Evolutionary conservation across 768 basidiomycete genomes (phyloP), one percentile per base, ranked within the genome.

Genomic region (Kwoniella bestiolae): DNA sequence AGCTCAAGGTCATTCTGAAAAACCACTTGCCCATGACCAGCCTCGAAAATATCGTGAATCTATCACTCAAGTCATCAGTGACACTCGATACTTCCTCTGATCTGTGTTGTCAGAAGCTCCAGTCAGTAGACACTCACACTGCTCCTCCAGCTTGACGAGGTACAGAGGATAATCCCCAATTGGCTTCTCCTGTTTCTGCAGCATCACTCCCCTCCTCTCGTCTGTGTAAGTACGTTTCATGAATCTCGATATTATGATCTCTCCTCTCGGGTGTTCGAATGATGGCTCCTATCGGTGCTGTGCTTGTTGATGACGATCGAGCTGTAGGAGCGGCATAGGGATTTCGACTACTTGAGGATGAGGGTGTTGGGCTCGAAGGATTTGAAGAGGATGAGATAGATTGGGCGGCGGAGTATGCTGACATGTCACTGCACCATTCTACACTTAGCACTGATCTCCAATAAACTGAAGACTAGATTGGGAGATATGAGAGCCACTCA

Each of bases 11-110:
- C 52, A 25, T 23, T 1, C 26, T 47, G 49, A 38, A n/a, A 21
- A 41, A 38, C n/a, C 2, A 61, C 70, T 28, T 52, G 72, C 75
- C 70, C 9, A 72, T 70, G 16, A 70, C 32, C 38, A 76, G 47
- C 21, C 74, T n/a, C 23, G 69, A 68, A 1, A 72, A 18, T 2
- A 70, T 50, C 4, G 53, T 58, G 45, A 70, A 72, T 16, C 74
- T 71, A 4, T n/a, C n/a, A n/a, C n/a, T n/a, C n/a, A n/a, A n/a
- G n/a, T n/a, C n/a, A n/a, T n/a, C n/a, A n/a, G n/a, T n/a, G n/a
- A n/a, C n/a, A n/a, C n/a, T n/a, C n/a, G n/a, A n/a, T n/a, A n/a
- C n/a, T n/a, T n/a, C n/a, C n/a, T n/a, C n/a, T n/a, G n/a, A n/a
- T n/a, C n/a, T n/a, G n/a, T n/a, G n/a, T n/a, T n/a, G n/a, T n/a